Evolutionary conservation across 768 basidiomycete species (phyloP).

Genomic region (Mycena capillaripes): DNA sequence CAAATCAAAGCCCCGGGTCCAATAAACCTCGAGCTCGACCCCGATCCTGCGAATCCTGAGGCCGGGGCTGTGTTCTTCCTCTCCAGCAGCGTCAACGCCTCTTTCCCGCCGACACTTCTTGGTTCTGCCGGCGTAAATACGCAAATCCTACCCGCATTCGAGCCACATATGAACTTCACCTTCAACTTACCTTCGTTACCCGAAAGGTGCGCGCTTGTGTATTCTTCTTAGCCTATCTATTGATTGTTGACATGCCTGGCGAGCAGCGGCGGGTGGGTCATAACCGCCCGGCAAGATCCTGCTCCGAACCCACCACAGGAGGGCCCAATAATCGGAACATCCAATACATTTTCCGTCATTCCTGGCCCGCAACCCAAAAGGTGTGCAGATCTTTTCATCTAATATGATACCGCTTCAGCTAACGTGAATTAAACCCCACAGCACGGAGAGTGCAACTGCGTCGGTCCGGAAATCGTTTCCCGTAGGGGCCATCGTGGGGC

Average conservation of each 20-base stretch:
- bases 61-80: not conserved
- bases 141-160: not conserved
- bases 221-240: slow-evolving; percentile 4
- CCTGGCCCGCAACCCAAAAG: slow-evolving; percentile 19
- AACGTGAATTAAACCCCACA: slow-evolving; percentile 8
- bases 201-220: slow-evolving; percentile 15
- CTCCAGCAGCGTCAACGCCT: slow-evolving; percentile 16
- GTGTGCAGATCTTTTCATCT: slow-evolving; percentile 9
- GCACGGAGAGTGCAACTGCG: slow-evolving; percentile 3
- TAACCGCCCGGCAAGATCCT: not conserved
- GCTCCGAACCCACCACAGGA: not conserved
- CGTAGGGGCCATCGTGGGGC: not conserved
- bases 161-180: not conserved
- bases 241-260: slow-evolving; percentile 8
- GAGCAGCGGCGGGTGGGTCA: slow-evolving; percentile 18
- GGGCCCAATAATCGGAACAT: slow-evolving; percentile 13
- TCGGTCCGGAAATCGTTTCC: slow-evolving; percentile 2
- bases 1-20: slow-evolving; percentile 19
- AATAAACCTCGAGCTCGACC: slow-evolving; percentile 2
- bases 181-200: slow-evolving; percentile 15
- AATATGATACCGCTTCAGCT: not conserved
- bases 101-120: not conserved
- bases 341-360: slow-evolving; percentile 18
- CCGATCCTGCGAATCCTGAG: slow-evolving; percentile 10
- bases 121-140: not conserved